Base-by-base conservation (phyloP, 2,329 filamentous ascomycete species). In the Exophiala viscosa region DNA sequence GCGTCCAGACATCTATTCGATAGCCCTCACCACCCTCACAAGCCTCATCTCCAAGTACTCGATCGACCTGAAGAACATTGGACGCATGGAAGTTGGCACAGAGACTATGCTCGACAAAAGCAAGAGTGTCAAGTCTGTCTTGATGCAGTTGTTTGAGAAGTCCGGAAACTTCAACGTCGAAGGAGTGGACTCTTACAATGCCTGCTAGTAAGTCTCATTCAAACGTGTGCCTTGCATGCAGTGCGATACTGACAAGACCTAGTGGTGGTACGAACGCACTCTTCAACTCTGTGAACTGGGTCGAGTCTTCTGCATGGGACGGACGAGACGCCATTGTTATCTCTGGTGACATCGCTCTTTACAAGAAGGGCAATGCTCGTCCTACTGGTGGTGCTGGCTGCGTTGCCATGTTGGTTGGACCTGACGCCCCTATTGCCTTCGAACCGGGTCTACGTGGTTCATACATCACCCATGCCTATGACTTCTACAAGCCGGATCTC, bases 401-500 rank as follows among this genome's bases (percentile, higher is more conserved):
- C 59, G 86, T 92, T 55, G 88, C 88, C 66, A 80, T 92, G 78
- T 76, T 92, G 62, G 80, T 92, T 64, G 88, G 88, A 50, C 87
- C 88, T 53, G 76, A 91, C 67, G 88, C 88, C 47, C 87, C 87
- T 50, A 75, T 92, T 59, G 86, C 85, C 56, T 76, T 87, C 60
- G 88, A 92, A 74, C 83, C 88, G 46, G 88, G 88, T 68, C 82
- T 90, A 67, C 85, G 88, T 66, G 88, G 86, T 68, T 85, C 79
- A 65, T 90, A 88, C 77, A 86, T 91, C 84, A 79, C 85, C 71
- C 88, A 92, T 74, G 85, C 85, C 64, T 93, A 92, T 73, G 88
- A 92, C 72, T 92, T 92, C 72, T 92, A 90, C 83, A 92, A 92
- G 84, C 87, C 88, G 66, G 88, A 92, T 72, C 77, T 92, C 62